Base-by-base conservation (phyloP, 768 basidiomycete genomes). In the Hygrophorus russula region DNA sequence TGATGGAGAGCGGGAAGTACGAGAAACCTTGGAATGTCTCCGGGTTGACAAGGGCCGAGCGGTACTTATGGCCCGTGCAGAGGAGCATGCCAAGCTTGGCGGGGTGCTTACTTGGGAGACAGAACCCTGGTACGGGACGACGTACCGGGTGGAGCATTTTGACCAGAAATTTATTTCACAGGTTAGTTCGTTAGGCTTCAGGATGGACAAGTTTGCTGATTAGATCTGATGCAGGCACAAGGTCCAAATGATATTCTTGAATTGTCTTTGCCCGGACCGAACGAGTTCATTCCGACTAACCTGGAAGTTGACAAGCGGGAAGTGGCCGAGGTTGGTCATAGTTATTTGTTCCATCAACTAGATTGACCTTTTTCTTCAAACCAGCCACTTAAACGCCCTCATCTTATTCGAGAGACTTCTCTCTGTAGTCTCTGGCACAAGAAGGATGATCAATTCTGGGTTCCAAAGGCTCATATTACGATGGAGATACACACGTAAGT, bases 371-470 rank as follows among this genome's bases (percentile, higher is more conserved):
- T 32, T 45, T 35, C 18, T 34, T 29, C 38, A 24, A 39, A 46
- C 5, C 54, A 94, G 89, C 84, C 86, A 19, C 61, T 72, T 46
- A 76, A 73, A 46, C 73, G 85, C 10, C 93, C 94, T 3, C 66
- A 73, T 46, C 72, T 92, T 46, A 74, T 98, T 44, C 67, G 76
- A 27, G 74, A 92, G 59, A 85, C 79, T 0, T 64, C 74, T 0
- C 53, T 82, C 19, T 83, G 82, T 3, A 72, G 80, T 10, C 64
- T 98, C 2, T 99, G 94, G 93, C 78, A 92, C 64, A 99, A 99
- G 69, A 92, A 92, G 57, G 96, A 99, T 58, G 94, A 99, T 59
- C 75, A 70, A 47, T 99, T 96, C 67, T 94, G 90, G 85, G 78
- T 94, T 8, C 96, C 96, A 0, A 89, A 87, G 56, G 90, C 91